phyloP scores from a whole-genome alignment of 108 stramenopile species.

The Cyclotella choctawhatcheeana region DNA sequence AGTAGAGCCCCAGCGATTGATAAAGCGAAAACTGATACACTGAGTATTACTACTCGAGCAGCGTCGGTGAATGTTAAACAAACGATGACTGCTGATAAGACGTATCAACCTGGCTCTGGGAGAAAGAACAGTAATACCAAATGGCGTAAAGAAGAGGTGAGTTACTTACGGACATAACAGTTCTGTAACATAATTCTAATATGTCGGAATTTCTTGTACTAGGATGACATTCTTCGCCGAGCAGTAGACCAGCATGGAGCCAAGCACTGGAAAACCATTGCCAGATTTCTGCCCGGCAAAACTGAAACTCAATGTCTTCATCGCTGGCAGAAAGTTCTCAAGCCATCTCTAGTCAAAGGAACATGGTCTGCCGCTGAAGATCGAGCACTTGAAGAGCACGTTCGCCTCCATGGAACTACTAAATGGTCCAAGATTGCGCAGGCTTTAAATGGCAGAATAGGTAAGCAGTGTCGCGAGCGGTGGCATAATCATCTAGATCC shows the following conservation, averaged over 20 bases:
- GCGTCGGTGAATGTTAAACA: too few species aligned
- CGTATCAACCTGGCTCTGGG: too few species aligned
- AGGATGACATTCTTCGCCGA: slow-evolving; percentile 36
- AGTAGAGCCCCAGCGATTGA: too few species aligned
- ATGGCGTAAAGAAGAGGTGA: slow-evolving; percentile 41
- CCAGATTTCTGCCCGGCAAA: slow-evolving; percentile 60
- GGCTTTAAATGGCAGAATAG: slow-evolving; percentile 82
- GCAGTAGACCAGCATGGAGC: slow-evolving; percentile 65
- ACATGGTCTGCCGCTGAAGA: slow-evolving; percentile 83
- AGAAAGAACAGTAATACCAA: slow-evolving; percentile 15
- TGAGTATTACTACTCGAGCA: neutral
- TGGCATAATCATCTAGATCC: slow-evolving; percentile 99
- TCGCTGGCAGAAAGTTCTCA: slow-evolving; percentile 52
- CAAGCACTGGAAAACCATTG: slow-evolving; percentile 87
- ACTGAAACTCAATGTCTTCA: slow-evolving; percentile 56
- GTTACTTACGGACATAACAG: too few species aligned
- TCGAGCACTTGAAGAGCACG: slow-evolving; percentile 48
- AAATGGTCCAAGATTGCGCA: slow-evolving; percentile 73
- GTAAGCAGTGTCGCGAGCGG: slow-evolving; percentile 99
- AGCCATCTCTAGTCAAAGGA: slow-evolving; percentile 53
- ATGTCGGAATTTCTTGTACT: too few species aligned
- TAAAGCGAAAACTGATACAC: neutral
- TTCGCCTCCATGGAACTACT: slow-evolving; percentile 31
- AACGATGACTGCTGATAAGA: neutral
- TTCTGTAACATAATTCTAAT: neutral